Evolutionary conservation across 2,329 filamentous ascomycete species (phyloP).

Genomic region (Aspergillus sp.): DNA sequence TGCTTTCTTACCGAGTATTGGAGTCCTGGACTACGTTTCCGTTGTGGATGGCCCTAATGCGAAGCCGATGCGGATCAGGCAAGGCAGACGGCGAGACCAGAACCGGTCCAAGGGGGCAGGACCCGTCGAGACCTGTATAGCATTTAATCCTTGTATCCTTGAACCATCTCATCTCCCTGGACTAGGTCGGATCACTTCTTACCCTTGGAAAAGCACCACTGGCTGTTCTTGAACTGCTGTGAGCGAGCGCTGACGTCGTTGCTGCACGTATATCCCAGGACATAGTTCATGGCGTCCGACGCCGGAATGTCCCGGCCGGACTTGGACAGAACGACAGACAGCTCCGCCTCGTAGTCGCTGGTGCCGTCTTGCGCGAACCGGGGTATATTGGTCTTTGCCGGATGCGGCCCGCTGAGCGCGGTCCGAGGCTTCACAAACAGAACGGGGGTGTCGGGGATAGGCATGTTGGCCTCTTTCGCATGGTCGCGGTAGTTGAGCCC

Average conservation of each 20-base stretch:
- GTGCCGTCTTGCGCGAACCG: conserved; percentile 27
- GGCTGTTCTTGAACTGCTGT: conserved; percentile 30
- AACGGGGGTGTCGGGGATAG: conserved; percentile 26
- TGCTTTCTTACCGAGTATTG: conserved; percentile 21
- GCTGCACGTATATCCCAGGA: conserved; percentile 32
- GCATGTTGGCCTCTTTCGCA: conserved; percentile 30
- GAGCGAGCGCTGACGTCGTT: conserved; percentile 33
- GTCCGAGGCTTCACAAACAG: conserved; percentile 34
- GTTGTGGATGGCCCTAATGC: conserved; percentile 27
- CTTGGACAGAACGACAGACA: conserved; percentile 30
- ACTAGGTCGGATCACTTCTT: conserved; percentile 1
- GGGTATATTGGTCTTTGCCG: conserved; percentile 21
- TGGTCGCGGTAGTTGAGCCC: conserved; percentile 15
- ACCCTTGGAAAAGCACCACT: conserved; percentile 36
- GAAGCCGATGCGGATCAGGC: conserved; percentile 23
- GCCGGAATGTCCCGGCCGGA: conserved; percentile 30
- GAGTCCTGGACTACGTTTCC: conserved; percentile 29
- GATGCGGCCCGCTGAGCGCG: conserved; percentile 24
- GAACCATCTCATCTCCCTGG: no score
- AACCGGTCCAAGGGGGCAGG: conserved; percentile 28
- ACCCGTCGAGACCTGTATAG: conserved; percentile 22
- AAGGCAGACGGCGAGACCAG: conserved; percentile 25
- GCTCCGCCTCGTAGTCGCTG: conserved; percentile 35
- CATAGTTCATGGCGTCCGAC: conserved; percentile 30
- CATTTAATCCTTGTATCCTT: background rate